Conservation (phyloP, 164 flowering plant genomes). For the Kalanchoe fedtschenkoi region DNA sequence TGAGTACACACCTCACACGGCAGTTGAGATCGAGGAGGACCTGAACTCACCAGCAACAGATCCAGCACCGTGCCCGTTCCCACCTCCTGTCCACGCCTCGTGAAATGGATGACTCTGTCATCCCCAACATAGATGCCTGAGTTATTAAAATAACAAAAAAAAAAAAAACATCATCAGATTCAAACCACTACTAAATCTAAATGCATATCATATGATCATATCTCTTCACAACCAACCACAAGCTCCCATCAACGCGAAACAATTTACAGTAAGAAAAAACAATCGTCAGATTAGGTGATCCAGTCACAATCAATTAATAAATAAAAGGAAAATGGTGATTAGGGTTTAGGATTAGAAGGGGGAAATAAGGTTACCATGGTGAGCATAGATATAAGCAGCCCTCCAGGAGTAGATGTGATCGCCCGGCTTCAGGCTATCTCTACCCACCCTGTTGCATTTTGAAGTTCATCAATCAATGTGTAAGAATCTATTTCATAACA, state of each 20-base stretch:
- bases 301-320: neutral
- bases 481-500: no score
- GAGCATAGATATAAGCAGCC: conserved; percentile 65
- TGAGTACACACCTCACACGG: conserved; percentile 43
- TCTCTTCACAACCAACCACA: no score
- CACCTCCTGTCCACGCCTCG: conserved; percentile 76
- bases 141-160: neutral
- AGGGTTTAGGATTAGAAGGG: no score
- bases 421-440: conserved; percentile 53
- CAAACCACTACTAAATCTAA: neutral
- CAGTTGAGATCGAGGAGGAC: conserved; percentile 23
- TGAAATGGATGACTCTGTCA: conserved; percentile 75
- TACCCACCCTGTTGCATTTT: conserved; percentile 29
- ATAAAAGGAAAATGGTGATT: no score
- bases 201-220: no score
- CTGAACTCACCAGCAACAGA: conserved; percentile 37
- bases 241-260: no score
- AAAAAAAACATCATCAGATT: neutral
- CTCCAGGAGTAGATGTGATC: conserved; percentile 94
- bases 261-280: no score
- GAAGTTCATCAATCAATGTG: neutral
- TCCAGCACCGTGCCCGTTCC: conserved; percentile 84
- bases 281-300: no score
- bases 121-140: conserved; percentile 77
- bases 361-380: conserved; percentile 47